Evolutionary conservation across 257 asterid genomes (phyloP).

Genomic region (Marsdenia floribunda): DNA sequence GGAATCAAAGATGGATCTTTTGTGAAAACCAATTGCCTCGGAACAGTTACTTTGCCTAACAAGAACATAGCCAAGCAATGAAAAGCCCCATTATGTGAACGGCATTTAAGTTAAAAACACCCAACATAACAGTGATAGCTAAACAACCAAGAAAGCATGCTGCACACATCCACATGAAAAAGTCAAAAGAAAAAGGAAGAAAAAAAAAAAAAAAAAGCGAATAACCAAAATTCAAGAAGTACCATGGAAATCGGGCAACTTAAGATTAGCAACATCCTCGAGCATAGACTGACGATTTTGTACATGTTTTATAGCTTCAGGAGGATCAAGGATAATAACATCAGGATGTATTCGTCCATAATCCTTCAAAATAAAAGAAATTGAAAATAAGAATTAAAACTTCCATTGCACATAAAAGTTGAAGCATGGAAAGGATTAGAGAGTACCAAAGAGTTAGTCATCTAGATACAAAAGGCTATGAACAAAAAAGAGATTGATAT

Average conservation of each 20-base stretch:
- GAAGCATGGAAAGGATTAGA: background rate
- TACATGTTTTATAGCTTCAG: slow-evolving; percentile 81
- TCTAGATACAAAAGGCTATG: background rate
- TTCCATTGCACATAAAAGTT: background rate
- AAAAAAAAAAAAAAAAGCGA: background rate
- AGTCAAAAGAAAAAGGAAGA: background rate
- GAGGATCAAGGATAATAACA: slow-evolving; percentile 91
- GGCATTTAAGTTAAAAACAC: background rate
- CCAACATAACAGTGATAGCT: background rate
- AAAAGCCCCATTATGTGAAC: slow-evolving; percentile 1
- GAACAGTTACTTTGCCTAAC: slow-evolving; percentile 61
- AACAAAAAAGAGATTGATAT: too few species aligned
- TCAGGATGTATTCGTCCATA: slow-evolving; percentile 71
- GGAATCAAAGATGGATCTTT: slow-evolving; percentile 52
- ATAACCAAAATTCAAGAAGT: slow-evolving; percentile 15
- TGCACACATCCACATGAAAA: too few species aligned
- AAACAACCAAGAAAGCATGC: slow-evolving; percentile 2
- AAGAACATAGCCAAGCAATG: slow-evolving; percentile 10
- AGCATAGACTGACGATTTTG: slow-evolving; percentile 92
- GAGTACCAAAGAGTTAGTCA: background rate
- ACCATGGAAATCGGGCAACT: slow-evolving; percentile 67
- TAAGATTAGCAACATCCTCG: slow-evolving; percentile 74
- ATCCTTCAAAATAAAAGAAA: slow-evolving; percentile 46
- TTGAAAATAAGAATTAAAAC: slow-evolving; percentile 1
- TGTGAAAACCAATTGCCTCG: slow-evolving; percentile 77